These are phyloP conservation scores for Fraxinus sp. DNA, from an alignment of 305 asterid genomes.

Conservation along the genomic window DNA sequence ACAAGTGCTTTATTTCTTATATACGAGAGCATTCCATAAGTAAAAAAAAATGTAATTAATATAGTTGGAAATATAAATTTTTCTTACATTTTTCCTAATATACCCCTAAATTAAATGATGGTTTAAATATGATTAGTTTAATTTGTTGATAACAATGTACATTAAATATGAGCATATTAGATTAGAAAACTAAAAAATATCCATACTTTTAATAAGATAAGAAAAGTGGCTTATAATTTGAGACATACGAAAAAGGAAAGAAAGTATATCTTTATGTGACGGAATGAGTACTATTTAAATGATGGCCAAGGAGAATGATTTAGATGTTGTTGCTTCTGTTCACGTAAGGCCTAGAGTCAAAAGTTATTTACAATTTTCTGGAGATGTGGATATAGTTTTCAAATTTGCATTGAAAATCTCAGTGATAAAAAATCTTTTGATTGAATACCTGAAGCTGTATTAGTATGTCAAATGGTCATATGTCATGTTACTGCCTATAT, in stretches of 20 bases:
- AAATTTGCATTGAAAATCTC: not conserved
- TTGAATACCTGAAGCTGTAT: not conserved
- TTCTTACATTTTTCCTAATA: not conserved
- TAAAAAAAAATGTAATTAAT: too few relatives aligned
- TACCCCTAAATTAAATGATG: not conserved
- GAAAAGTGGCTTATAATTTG: not conserved
- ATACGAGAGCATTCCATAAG: not conserved
- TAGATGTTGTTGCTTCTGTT: not conserved
- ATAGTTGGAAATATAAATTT: too few relatives aligned
- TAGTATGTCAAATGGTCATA: not conserved
- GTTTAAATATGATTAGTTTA: not conserved
- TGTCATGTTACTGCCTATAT: not conserved
- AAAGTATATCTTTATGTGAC: not conserved
- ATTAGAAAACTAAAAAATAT: too few relatives aligned
- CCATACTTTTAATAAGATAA: too few relatives aligned
- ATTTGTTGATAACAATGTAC: not conserved
- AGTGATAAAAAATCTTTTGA: not conserved
- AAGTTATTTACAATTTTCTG: not conserved
- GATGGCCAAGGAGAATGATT: not conserved
- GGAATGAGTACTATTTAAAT: not conserved
- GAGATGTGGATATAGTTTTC: not conserved
- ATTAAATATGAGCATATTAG: not conserved
- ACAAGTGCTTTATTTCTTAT: not conserved
- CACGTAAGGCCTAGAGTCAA: not conserved
- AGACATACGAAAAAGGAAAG: too few relatives aligned